Conservation (phyloP, 371 early-diverging fungal species). For the Mortierella sp. region DNA sequence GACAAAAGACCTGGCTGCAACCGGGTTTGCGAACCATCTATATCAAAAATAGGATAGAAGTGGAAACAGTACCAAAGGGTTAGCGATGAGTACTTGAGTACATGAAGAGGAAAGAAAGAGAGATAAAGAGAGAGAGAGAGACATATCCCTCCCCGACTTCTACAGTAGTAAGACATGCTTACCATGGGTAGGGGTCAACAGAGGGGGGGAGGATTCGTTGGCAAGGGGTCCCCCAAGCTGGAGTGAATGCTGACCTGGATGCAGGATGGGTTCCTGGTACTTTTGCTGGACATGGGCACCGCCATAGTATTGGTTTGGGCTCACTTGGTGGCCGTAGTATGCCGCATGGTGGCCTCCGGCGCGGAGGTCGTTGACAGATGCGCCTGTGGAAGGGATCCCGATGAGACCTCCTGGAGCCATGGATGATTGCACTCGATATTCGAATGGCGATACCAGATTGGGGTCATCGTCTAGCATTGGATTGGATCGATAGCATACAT, state of each 20-base stretch:
- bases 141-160: not conserved
- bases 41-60: not conserved
- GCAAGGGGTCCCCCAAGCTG: constrained; percentile 43
- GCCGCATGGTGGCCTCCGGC: constrained; percentile 40
- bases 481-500: too few species aligned
- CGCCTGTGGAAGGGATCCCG: constrained; percentile 39
- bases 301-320: constrained; percentile 41
- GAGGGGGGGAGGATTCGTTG: constrained; percentile 44
- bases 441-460: constrained; percentile 47
- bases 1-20: constrained; percentile 22
- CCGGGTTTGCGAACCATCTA: constrained; percentile 38
- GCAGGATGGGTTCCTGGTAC: constrained; percentile 59
- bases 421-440: constrained; percentile 45
- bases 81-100: not conserved
- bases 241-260: constrained; percentile 42
- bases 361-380: constrained; percentile 29
- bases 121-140: not conserved
- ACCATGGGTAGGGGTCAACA: constrained; percentile 39
- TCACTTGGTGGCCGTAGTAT: constrained; percentile 49
- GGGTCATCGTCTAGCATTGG: constrained; percentile 42
- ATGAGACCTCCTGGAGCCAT: constrained; percentile 50
- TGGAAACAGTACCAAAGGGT: not conserved
- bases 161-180: constrained; percentile 13
- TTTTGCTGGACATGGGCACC: constrained; percentile 54
- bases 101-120: not conserved